Evolutionary conservation across 331 rosid genomes (phyloP).

Genomic region (Ulmus americana): DNA sequence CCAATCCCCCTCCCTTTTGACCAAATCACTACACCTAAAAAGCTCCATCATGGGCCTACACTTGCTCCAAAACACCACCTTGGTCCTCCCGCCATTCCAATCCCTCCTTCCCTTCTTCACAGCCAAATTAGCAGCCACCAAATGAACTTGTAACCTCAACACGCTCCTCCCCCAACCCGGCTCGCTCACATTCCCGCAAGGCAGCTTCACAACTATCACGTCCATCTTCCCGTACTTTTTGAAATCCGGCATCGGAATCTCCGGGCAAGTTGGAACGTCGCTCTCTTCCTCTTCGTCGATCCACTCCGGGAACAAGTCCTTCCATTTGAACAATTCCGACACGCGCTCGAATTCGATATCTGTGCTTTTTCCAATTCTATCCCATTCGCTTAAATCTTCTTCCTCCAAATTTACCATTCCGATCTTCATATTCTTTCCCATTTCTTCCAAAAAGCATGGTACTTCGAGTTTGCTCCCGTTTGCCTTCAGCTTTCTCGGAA

Average conservation of each 20-base stretch:
- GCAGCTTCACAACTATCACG: conserved; percentile 56
- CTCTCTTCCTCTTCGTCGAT: conserved; percentile 78
- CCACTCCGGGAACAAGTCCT: conserved; percentile 76
- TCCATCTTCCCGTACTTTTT: conserved; percentile 40
- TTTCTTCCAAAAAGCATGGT: conserved; percentile 42
- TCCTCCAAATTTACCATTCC: conserved; percentile 66
- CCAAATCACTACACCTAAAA: conserved; percentile 57
- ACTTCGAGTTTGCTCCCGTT: conserved; percentile 34
- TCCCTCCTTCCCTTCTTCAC: conserved; percentile 49
- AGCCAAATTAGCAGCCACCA: conserved; percentile 54
- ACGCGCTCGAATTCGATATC: conserved; percentile 43
- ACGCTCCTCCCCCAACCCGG: conserved; percentile 63
- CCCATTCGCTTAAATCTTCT: conserved; percentile 33
- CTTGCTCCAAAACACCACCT: conserved; percentile 55
- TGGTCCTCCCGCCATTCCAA: conserved; percentile 37
- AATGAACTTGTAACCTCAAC: conserved; percentile 61
- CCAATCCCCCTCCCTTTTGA: conserved; percentile 59
- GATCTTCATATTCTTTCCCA: conserved; percentile 41
- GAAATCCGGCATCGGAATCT: conserved; percentile 61
- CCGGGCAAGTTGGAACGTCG: conserved; percentile 64
- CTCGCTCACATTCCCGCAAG: conserved; percentile 45
- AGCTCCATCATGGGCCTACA: conserved; percentile 77
- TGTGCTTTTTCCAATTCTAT: conserved; percentile 17
- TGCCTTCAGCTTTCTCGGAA: conserved; percentile 14
- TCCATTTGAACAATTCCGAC: conserved; percentile 58